Evolutionary conservation across 768 basidiomycete genomes (phyloP).

Genomic region (Zangia roseola): DNA sequence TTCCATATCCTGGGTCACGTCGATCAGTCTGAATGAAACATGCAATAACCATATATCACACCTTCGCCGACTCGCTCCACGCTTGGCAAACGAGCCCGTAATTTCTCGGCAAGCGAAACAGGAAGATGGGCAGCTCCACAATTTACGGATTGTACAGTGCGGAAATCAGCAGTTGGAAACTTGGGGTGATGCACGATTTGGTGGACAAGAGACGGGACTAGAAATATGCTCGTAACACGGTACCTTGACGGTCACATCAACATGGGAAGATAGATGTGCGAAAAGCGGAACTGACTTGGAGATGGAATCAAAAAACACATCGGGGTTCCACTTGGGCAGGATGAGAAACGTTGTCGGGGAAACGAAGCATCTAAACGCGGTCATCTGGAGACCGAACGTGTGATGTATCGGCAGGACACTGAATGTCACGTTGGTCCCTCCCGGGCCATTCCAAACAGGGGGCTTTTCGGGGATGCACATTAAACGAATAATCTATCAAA

Average conservation of each 20-base stretch:
- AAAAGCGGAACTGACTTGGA: too few species aligned
- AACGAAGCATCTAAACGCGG: too few species aligned
- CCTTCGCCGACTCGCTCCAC: slow-evolving; percentile 45
- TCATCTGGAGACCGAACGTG: too few species aligned
- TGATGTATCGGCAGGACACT: too few species aligned
- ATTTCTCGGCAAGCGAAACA: slow-evolving; percentile 44
- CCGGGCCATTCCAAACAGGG: slow-evolving; percentile 39
- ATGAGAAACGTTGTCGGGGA: too few species aligned
- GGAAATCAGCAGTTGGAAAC: slow-evolving; percentile 49
- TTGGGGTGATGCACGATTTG: slow-evolving; percentile 58
- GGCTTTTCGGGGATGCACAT: slow-evolving; percentile 34
- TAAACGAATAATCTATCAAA: background rate
- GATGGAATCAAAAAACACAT: too few species aligned
- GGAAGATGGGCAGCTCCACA: slow-evolving; percentile 72
- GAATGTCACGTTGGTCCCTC: slow-evolving; percentile 47
- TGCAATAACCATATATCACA: too few species aligned
- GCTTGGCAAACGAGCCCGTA: slow-evolving; percentile 37
- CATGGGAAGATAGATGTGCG: too few species aligned
- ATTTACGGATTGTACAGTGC: slow-evolving; percentile 41
- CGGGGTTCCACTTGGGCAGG: too few species aligned
- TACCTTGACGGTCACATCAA: slow-evolving; percentile 41
- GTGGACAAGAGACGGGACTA: slow-evolving; percentile 65
- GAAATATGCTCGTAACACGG: slow-evolving; percentile 44
- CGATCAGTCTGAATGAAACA: background rate
- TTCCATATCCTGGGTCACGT: slow-evolving; percentile 62